Base-by-base conservation (phyloP, 2,329 filamentous ascomycete genomes). In the Blastomyces parvus region DNA sequence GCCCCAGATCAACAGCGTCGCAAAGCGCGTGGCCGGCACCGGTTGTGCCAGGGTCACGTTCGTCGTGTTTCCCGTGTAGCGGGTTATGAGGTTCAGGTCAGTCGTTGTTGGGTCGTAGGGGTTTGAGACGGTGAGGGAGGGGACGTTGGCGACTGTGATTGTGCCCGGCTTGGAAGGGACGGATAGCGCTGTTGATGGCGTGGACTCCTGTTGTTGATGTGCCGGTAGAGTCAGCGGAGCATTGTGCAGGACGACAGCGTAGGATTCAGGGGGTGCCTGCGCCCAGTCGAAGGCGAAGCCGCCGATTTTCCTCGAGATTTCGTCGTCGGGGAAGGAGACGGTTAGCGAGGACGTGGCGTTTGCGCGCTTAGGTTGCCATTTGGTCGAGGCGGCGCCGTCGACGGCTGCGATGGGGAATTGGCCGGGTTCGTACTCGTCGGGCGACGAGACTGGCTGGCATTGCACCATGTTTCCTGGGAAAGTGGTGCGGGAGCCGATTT, bases 331-430 rank as follows among this genome's bases (percentile, higher is more conserved):
- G 2, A 86, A 76, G 30, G 83, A 78, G 53, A 90, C 80, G 0
- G 83, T 84, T 17, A 89, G 69, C 3, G 81, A 82, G 36, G 82
- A 78, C 4, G 81, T 77, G 0, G 73, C 74, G 59, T 83, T 82
- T 0, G 81, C 77, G 9, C 69, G 70, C 1, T 75, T 70, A 0
- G 87, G 86, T 69, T 88, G 86, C 87, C 87, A 90, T 67, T 83
- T 83, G 0, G 87, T 89, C 22, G 82, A 83, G 5, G 83, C 78
- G 1, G 85, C 85, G 61, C 87, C 87, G 68, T 90, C 87, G 60
- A 88, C 81, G 2, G 85, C 86, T 0, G 82, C 80, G 61, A 88
- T 78, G 0, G 88, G 86, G 75, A 90, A 88, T 72, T 90, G 88
- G 17, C 88, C 88, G 0, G 85, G 82, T 33, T 81, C 75, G 69